Evolutionary conservation across 75 land plant genomes (phyloP).

Genomic region (Larix kaempferi): DNA sequence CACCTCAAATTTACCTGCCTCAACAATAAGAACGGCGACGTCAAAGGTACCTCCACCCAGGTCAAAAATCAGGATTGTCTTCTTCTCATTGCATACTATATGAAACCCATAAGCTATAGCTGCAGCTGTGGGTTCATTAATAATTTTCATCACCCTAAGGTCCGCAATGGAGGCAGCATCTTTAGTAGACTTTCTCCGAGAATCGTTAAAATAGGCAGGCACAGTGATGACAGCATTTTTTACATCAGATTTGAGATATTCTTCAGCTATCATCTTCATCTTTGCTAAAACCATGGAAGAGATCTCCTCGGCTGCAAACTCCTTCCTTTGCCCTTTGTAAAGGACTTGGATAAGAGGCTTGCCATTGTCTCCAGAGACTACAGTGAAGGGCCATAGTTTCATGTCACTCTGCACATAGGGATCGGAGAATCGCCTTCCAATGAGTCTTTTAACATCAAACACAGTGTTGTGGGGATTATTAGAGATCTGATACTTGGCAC

Average conservation of each 20-base stretch:
- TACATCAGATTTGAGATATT: conserved; percentile 10
- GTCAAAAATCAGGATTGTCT: conserved; percentile 12
- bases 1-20: conserved; percentile 13
- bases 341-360: conserved; percentile 17
- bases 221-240: conserved; percentile 25
- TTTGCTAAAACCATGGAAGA: conserved; percentile 22
- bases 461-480: neutral
- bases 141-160: conserved; percentile 15
- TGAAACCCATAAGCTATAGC: conserved; percentile 24
- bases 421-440: conserved; percentile 24
- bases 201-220: conserved; percentile 15
- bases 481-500: neutral
- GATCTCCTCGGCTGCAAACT: conserved; percentile 25
- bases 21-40: neutral
- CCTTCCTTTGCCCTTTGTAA: conserved; percentile 22
- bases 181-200: conserved; percentile 26
- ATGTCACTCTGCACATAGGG: conserved; percentile 24
- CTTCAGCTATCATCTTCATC: conserved; percentile 24
- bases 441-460: conserved; percentile 24
- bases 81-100: neutral
- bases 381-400: conserved; percentile 23
- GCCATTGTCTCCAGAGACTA: conserved; percentile 15
- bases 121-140: conserved; percentile 38
- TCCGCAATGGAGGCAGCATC: conserved; percentile 17
- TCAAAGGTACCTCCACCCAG: conserved; percentile 14